Conservation (phyloP, 2,329 filamentous ascomycete species). For the Dendrostoma leiphaemia region DNA sequence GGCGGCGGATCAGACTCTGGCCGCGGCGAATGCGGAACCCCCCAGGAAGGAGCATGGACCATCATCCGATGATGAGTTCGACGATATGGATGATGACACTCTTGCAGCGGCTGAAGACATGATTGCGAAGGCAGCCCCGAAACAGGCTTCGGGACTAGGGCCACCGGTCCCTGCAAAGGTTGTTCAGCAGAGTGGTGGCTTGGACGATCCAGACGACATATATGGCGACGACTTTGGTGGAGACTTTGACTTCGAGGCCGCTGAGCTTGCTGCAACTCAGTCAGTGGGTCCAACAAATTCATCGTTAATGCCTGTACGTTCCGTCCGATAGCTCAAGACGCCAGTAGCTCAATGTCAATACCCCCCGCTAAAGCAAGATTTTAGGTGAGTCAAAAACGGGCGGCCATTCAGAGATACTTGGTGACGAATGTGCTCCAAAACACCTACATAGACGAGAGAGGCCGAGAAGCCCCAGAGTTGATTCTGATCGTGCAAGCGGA, state of each 20-base stretch:
- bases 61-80: slow-evolving; percentile 57
- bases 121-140: slow-evolving; percentile 34
- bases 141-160: slow-evolving; percentile 19
- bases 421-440: slow-evolving; percentile 71
- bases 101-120: slow-evolving; percentile 47
- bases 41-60: background rate
- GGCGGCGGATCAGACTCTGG: slow-evolving; percentile 1
- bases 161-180: slow-evolving; percentile 10
- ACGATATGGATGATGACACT: slow-evolving; percentile 62
- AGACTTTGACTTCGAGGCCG: slow-evolving; percentile 73
- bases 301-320: slow-evolving; percentile 53
- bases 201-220: slow-evolving; percentile 36
- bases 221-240: slow-evolving; percentile 74
- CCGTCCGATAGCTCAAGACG: slow-evolving; percentile 24
- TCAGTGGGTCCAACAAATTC: slow-evolving; percentile 38
- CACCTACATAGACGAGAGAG: slow-evolving; percentile 63
- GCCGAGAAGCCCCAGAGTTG: slow-evolving; percentile 67
- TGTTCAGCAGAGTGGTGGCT: slow-evolving; percentile 36
- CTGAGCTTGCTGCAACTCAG: slow-evolving; percentile 72
- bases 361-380: slow-evolving; percentile 59
- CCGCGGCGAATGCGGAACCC: background rate
- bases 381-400: slow-evolving; percentile 65
- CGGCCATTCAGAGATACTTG: slow-evolving; percentile 83
- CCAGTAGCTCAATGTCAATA: slow-evolving; percentile 21
- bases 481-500: slow-evolving; percentile 82